Evolutionary conservation across 352 stramenopile species (phyloP).

Genomic region (Phytopythium aichiense): DNA sequence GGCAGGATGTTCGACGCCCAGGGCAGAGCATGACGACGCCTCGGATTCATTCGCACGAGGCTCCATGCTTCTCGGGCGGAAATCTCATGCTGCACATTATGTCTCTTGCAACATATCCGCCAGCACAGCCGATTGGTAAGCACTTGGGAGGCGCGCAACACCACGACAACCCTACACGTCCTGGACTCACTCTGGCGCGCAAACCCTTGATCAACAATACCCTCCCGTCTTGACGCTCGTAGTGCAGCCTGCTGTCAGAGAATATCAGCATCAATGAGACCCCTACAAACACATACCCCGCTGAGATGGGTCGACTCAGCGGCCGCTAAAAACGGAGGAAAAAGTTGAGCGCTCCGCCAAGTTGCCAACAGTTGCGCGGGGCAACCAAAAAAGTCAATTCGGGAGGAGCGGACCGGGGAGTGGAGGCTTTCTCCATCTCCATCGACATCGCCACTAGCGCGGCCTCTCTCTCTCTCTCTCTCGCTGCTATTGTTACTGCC

Average conservation of each 20-base stretch:
- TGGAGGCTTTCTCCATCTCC: neutral
- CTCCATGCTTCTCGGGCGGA: too few relatives aligned
- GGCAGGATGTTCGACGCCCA: neutral
- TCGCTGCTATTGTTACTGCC: neutral
- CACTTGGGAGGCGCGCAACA: neutral
- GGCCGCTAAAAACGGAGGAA: neutral
- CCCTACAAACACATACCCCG: neutral
- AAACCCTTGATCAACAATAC: neutral
- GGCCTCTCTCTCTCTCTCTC: neutral
- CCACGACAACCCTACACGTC: slow-evolving; percentile 4
- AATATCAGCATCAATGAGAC: neutral
- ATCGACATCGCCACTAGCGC: neutral
- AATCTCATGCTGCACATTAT: neutral
- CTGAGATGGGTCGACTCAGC: neutral
- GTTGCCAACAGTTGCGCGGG: neutral
- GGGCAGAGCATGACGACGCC: too few relatives aligned
- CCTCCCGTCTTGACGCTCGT: neutral
- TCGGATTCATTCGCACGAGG: too few relatives aligned
- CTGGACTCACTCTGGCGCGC: neutral
- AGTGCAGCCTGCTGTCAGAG: neutral
- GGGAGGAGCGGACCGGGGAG: neutral
- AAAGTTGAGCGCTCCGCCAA: neutral
- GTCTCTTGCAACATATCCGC: neutral
- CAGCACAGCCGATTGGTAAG: neutral
- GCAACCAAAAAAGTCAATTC: neutral